Base-by-base conservation (phyloP, 1,284 basidiomycete species). In the Cryptococcus floricola region DNA sequence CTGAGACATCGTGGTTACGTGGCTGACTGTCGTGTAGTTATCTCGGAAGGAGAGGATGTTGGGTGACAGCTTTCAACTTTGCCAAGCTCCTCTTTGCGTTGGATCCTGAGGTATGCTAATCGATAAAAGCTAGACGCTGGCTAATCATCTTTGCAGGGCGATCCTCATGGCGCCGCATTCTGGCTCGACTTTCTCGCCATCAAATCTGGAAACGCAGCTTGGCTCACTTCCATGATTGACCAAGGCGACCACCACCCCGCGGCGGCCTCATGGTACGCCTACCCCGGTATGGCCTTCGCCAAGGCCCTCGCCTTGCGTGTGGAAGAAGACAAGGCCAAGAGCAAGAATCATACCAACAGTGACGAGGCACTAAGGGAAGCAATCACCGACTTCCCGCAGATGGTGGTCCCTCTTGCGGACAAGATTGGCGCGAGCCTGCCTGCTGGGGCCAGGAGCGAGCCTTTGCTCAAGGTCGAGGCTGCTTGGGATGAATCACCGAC, bases 31-130 rank as follows among this genome's bases (percentile, higher is more conserved):
- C 49, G 3, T 31, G 48, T 60, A 85, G 88, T 19, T 88, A 93
- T 68, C 79, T 94, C 5, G 86, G 88, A 54, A 84, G 90, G n/a
- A 80, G 93, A 27, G 93, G 93, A 1, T 89, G 89, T 63, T 84
- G 87, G 57, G 83, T 89, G 9, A 92, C 93, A 0, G 85, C 91
- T 0, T 93, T 94, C 72, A 91, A 94, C 73, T 92, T 91, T 67
- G 85, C 88, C 2, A 84, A 87, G 39, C 81, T 96, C 0, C 79
- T 96, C 46, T 86, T 88, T 59, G 82, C 86, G 0, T 81, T 95
- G 0, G 89, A 94, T 67, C 89, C 91, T 0, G 82, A 85, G 76
- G 71, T 73, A 52, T 41, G 73, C 53, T 25, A 31, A 18, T 39
- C 18, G n/a, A 31, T n/a, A 7, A 34, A 10, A 34, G 31, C 7